Evolutionary conservation across 2,329 filamentous ascomycete genomes (phyloP), one percentile per base, ranked within the genome.

Genomic region (Colletotrichum eremochloae): DNA sequence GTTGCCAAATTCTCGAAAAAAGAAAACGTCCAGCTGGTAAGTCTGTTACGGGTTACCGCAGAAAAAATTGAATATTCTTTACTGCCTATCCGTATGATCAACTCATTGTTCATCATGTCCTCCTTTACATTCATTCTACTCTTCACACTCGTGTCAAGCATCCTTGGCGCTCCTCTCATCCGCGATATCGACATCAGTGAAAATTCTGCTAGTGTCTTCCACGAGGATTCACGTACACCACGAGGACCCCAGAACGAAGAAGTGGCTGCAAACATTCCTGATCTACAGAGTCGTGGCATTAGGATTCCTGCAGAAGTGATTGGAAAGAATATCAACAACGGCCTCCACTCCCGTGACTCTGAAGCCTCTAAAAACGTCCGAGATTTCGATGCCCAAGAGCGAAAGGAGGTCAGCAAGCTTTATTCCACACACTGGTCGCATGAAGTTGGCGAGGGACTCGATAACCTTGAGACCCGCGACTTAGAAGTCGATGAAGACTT

Each of bases 121-220:
- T 64, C 55, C 9, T 7, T 70, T 15, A 64, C 56, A 44, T 29
- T 48, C 40, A 15, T 70, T 1, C 1, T 65, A 3, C 1, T 72
- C 6, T 61, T 42, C 20, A 29, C 56, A 9, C 70, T 72, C 6
- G n/a, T 72, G 12, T 55, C 55, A 3, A 31, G 18, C 33, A 24
- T 24, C 18, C 8, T 72, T 2, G 48, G 58, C 1, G 60, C 15
- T 8, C 70, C 66, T n/a, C 40, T 72, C n/a, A 50, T 36, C 9
- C 15, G 24, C 5, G 40, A 33, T 5, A 29, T 61, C 1, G 55
- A 61, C 6, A 65, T 20, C 2, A 38, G 40, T 8, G 48, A 40
- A 2, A 44, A 44, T 1, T 31, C 58, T 5, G 44, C 42, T 18
- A 24, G 44, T 42, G 24, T 24, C 24, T 24, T 24, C 24, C 24